These are phyloP conservation scores for Podaxis carcinomalis DNA, from an alignment of 768 basidiomycete genomes.

Conservation along the genomic window DNA sequence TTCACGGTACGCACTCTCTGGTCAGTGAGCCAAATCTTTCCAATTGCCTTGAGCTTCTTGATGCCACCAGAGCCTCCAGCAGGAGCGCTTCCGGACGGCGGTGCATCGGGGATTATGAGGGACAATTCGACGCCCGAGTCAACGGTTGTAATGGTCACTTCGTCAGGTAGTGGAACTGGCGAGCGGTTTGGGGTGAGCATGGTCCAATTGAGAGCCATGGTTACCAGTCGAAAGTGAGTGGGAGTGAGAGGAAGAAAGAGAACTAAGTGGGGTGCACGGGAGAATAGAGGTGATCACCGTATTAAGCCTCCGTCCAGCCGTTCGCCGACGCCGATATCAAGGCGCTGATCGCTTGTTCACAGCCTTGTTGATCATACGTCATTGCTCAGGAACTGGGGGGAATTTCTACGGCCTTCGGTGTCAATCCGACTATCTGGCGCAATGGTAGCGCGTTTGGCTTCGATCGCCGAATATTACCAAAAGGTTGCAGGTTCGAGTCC, in stretches of 20 bases:
- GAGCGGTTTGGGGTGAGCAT: conserved; percentile 56
- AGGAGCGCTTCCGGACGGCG: conserved; percentile 34
- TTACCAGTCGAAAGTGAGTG: conserved; percentile 10
- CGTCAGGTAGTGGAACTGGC: conserved; percentile 62
- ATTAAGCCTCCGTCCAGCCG: neutral
- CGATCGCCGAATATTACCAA: conserved; percentile 60
- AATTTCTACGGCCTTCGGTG: neutral
- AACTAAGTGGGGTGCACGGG: neutral
- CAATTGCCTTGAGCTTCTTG: conserved; percentile 55
- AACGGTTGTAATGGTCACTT: conserved; percentile 52
- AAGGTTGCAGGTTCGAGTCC: conserved; percentile 97
- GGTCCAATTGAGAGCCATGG: conserved; percentile 78
- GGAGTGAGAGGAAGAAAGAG: neutral
- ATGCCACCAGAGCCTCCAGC: conserved; percentile 51
- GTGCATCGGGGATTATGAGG: conserved; percentile 52
- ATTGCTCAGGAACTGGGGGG: neutral
- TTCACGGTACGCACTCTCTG: conserved; percentile 51
- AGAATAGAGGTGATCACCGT: conserved; percentile 10
- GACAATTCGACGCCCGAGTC: conserved; percentile 55
- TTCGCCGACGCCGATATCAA: neutral
- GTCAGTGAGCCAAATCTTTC: conserved; percentile 64
- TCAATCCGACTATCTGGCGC: conserved; percentile 69
- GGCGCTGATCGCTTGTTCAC: neutral
- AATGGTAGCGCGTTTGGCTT: conserved; percentile 97
- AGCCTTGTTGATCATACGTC: neutral